These are phyloP conservation scores for Rhodotorula graminis DNA, from an alignment of 768 basidiomycete genomes.

Conservation along the genomic window DNA sequence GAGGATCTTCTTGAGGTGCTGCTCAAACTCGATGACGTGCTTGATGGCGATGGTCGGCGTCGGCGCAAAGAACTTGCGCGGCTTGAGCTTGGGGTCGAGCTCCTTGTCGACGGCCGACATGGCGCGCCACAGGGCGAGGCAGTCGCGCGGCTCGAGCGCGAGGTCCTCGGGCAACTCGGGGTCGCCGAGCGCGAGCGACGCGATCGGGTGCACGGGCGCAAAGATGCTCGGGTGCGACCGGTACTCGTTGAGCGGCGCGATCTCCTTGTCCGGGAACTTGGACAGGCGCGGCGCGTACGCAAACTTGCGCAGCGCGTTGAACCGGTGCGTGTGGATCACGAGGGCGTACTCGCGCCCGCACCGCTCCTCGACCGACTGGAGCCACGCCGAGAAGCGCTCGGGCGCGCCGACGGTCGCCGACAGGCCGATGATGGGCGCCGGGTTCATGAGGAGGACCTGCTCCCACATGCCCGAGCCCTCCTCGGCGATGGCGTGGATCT, in stretches of 20 bases:
- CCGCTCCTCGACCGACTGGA: constrained; percentile 58
- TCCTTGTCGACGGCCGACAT: constrained; percentile 43
- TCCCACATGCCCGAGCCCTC: constrained; percentile 71
- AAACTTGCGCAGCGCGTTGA: constrained; percentile 69
- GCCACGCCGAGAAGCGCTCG: constrained; percentile 63
- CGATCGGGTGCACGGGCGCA: constrained; percentile 62
- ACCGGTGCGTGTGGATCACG: constrained; percentile 62
- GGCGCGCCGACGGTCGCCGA: constrained; percentile 68
- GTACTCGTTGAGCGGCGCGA: constrained; percentile 40
- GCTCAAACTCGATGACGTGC: constrained; percentile 61
- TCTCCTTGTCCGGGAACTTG: constrained; percentile 23
- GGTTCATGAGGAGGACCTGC: constrained; percentile 64
- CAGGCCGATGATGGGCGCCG: constrained; percentile 63
- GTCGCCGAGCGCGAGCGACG: constrained; percentile 52
- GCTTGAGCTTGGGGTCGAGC: constrained; percentile 49
- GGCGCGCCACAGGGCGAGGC: constrained; percentile 55
- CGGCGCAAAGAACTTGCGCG: constrained; percentile 52
- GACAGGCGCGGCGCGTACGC: constrained; percentile 51
- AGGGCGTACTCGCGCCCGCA: constrained; percentile 60
- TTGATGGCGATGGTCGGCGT: constrained; percentile 55
- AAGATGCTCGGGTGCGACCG: constrained; percentile 50
- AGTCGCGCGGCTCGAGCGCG: constrained; percentile 60
- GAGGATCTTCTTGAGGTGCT: constrained; percentile 53
- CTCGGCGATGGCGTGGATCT: constrained; percentile 64
- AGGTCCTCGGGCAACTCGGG: constrained; percentile 64